Base-by-base conservation (phyloP, 495 filamentous ascomycete species). In the Penicillium maclennaniae region DNA sequence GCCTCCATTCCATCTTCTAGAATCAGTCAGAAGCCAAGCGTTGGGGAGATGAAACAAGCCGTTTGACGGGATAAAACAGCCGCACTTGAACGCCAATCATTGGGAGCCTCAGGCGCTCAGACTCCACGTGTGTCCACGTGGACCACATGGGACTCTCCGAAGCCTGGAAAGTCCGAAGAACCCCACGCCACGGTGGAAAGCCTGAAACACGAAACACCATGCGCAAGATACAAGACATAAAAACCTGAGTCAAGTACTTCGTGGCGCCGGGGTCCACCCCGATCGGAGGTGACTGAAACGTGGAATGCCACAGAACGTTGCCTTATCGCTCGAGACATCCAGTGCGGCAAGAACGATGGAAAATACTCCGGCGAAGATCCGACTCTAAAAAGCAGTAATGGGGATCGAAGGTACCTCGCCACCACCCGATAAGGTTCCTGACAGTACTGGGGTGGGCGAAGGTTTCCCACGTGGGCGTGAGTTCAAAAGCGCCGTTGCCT, bases 91-190 rank as follows among this genome's bases (percentile, higher is more conserved):
- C 16, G 9, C 16, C 38, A 40, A 40, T 40, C 38, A 40, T 7
- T 20, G n/a, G 19, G 38, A 40, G 31, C 31, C 31, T 34, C n/a
- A 40, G 38, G 38, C 38, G 38, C 38, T 19, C 19, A 38, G 39
- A 56, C 63, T 64, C 69, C 66, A 70, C 69, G 66, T 68, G 69
- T 61, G 60, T 65, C 60, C 69, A 72, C 69, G 69, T 72, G 69
- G 58, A 63, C 66, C 51, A 66, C 68, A 71, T 71, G 68, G 68
- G 68, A 55, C 63, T 59, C 59, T 59, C 45, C 38, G 57, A 64
- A 63, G 59, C 61, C 53, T 70, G 51, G 66, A 70, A 71, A 60
- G 58, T 51, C 48, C 65, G 58, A 66, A 68, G 57, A 36, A 47
- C 27, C 51, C 51, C 56, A 59, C 52, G 36, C 43, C 47, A 25